These are phyloP conservation scores for Meyerozyma carpophila DNA, from an alignment of 1,139 yeast species.

Conservation along the genomic window DNA sequence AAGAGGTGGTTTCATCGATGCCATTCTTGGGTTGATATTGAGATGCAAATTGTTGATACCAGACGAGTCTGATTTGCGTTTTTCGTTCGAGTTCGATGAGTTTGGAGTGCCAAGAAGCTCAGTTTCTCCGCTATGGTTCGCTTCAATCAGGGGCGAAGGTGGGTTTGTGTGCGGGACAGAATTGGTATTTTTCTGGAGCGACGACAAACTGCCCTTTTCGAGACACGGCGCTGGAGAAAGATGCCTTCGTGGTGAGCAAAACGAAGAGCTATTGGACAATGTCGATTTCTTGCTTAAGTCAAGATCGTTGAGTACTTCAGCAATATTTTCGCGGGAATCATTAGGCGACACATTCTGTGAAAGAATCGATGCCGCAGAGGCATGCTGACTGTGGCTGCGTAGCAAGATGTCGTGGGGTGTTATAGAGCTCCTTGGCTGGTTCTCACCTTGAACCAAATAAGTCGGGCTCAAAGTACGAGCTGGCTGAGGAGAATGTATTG, in stretches of 20 bases:
- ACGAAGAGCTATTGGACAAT: slow-evolving; percentile 26
- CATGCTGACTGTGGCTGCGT: slow-evolving; percentile 20
- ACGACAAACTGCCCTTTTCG: slow-evolving; percentile 44
- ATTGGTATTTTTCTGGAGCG: slow-evolving; percentile 47
- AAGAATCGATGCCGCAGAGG: slow-evolving; percentile 13
- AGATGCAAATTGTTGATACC: not conserved
- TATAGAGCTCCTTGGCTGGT: slow-evolving; percentile 14
- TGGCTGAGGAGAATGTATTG: slow-evolving; percentile 29
- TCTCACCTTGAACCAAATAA: slow-evolving; percentile 26
- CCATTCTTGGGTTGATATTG: not conserved
- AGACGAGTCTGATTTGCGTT: slow-evolving; percentile 5
- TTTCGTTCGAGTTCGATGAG: not conserved
- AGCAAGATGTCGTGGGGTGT: slow-evolving; percentile 39
- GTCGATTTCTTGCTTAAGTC: slow-evolving; percentile 14
- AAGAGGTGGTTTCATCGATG: slow-evolving; percentile 51
- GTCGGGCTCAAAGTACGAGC: slow-evolving; percentile 26
- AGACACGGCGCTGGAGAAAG: slow-evolving; percentile 50
- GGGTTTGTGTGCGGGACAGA: slow-evolving; percentile 4
- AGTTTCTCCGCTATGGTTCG: not conserved
- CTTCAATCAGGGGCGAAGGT: not conserved
- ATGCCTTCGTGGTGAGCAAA: slow-evolving; percentile 50
- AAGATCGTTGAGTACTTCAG: slow-evolving; percentile 25
- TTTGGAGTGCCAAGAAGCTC: not conserved
- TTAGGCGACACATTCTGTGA: slow-evolving; percentile 5
- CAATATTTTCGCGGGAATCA: slow-evolving; percentile 19